A percentile compares a stretch with the other conserved stretches of the same genome.
Evolutionary conservation across 495 filamentous ascomycete genomes (phyloP).

Genomic region (Aspergillus nanangensis): DNA sequence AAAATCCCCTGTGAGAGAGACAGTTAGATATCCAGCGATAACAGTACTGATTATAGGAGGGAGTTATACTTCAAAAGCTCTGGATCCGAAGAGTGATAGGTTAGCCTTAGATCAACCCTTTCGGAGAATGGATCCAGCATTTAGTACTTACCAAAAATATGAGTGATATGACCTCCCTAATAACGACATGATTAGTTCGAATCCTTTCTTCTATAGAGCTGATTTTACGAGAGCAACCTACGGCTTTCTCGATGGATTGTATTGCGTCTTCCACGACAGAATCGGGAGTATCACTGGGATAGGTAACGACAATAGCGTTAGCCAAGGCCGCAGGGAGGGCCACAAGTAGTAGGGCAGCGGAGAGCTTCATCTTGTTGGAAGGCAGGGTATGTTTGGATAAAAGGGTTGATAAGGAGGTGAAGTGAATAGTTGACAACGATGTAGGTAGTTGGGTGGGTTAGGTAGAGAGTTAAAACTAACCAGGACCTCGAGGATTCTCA

Average conservation of each 20-base stretch:
- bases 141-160: slow-evolving; percentile 1
- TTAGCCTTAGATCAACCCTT: neutral
- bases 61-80: neutral
- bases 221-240: slow-evolving; percentile 30
- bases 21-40: neutral
- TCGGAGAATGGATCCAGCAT: neutral
- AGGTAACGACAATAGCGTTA: slow-evolving; percentile 75
- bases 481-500: too few species aligned
- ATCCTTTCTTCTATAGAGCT: neutral
- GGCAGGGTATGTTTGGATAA: too few species aligned
- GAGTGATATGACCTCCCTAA: slow-evolving; percentile 24
- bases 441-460: neutral
- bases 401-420: neutral
- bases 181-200: neutral
- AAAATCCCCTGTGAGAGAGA: neutral
- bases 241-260: slow-evolving; percentile 61
- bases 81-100: neutral
- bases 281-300: slow-evolving; percentile 66
- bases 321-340: slow-evolving; percentile 53
- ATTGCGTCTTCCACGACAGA: slow-evolving; percentile 65
- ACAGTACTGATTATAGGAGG: neutral
- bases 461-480: too few species aligned
- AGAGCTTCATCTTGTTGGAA: slow-evolving; percentile 53
- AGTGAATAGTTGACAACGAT: neutral
- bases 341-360: slow-evolving; percentile 46